Evolutionary conservation across 2,329 filamentous ascomycete species (phyloP), one percentile per base, ranked within the genome.

Genomic region (Colletotrichum echinochloae): DNA sequence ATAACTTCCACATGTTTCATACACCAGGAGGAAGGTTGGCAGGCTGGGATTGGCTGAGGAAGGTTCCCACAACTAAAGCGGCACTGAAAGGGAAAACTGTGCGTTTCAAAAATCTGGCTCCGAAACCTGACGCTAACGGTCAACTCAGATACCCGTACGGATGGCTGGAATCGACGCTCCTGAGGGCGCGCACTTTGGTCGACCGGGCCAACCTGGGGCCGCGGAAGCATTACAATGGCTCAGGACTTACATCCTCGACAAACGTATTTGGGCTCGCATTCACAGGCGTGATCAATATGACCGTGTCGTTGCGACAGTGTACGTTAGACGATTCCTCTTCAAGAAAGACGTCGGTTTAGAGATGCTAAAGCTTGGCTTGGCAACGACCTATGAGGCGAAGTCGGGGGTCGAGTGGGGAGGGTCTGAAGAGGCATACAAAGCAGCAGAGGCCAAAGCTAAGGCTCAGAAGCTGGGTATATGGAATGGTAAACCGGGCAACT

Each of bases 381-480:
- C 95, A 49, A 97, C 94, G 2, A 92, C 96, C 3, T 99, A 98
- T 79, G 96, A 98, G 82, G 95, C 94, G 35, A 98, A 97, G 81
- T 88, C 86, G 6, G 96, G 95, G 3, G 92, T 89, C 26, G 96
- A 98, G 78, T 99, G 96, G 84, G 96, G 96, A 30, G 89, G 90
- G 0, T 84, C 88, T 66, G 88, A 90, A 75, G 82, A 84, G 57
- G 80, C 86, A 70, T 95, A 95, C 78, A 86, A 89, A 73, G 86
- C 83, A 71, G 90, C 90, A 7, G 91, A 95, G 81, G 86, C 84
- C 56, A 84, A 84, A 79, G 93, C 93, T 4, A 93, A 90, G 83
- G 83, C 78, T 72, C 87, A 86, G 77, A 88, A 88, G 73, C 84
- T 83, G 74, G 93, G 93, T 0, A 89, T 98, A 83, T 98, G 96